Evolutionary conservation across 306 rosid species (phyloP).

Genomic region (Vigna angularis): DNA sequence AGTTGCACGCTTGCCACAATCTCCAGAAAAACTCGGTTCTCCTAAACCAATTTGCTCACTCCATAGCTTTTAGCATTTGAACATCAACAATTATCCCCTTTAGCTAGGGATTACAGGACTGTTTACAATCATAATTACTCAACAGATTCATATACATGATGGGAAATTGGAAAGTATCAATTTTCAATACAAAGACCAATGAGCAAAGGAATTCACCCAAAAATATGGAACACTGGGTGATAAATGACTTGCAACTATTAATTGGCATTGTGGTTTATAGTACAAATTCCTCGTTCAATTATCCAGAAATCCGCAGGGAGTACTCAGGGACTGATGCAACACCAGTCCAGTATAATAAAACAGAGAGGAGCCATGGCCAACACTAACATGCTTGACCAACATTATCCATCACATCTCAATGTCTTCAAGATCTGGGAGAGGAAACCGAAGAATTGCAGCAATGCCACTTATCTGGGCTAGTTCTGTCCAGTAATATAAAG

Average conservation of each 20-base stretch:
- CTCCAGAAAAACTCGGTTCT: too few relatives aligned
- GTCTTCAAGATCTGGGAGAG: slow-evolving; percentile 96
- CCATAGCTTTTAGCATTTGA: too few relatives aligned
- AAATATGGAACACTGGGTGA: slow-evolving; percentile 14
- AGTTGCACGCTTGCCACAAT: too few relatives aligned
- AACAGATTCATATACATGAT: slow-evolving; percentile 2
- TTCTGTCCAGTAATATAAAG: slow-evolving; percentile 60
- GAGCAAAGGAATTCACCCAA: slow-evolving; percentile 28
- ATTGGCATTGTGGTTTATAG: slow-evolving; percentile 35
- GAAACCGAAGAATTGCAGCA: slow-evolving; percentile 96
- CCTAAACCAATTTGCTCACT: too few relatives aligned
- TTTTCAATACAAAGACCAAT: slow-evolving; percentile 37
- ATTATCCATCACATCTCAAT: slow-evolving; percentile 71
- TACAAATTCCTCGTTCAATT: slow-evolving; percentile 23
- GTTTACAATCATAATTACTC: background rate
- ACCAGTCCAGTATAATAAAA: background rate
- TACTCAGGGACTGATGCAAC: slow-evolving; percentile 18
- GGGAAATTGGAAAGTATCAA: slow-evolving; percentile 7
- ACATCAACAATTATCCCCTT: background rate
- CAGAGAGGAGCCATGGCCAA: background rate
- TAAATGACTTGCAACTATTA: slow-evolving; percentile 28
- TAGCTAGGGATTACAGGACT: background rate
- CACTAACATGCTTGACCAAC: slow-evolving; percentile 29
- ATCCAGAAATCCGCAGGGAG: slow-evolving; percentile 1
- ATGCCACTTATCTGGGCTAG: slow-evolving; percentile 68